Evolutionary conservation across 805 yeast species (phyloP).

Genomic region (Pichia gijzeniarum): DNA sequence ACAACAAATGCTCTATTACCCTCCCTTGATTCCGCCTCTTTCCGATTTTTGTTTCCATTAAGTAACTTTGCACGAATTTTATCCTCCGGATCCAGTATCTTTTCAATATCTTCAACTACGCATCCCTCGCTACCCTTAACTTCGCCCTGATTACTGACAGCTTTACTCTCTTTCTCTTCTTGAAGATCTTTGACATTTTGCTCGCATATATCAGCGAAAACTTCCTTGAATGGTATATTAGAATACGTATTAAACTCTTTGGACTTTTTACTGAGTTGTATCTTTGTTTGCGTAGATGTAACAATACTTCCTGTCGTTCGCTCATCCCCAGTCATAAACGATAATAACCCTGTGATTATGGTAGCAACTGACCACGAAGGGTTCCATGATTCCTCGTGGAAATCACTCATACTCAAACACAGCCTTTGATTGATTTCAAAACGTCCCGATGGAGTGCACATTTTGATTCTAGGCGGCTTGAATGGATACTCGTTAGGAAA

Average conservation of each 20-base stretch:
- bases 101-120: slow-evolving; percentile 23
- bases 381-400: slow-evolving; percentile 92
- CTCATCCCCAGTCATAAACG: slow-evolving; percentile 89
- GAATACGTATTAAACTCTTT: slow-evolving; percentile 51
- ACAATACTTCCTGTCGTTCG: slow-evolving; percentile 75
- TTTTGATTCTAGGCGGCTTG: slow-evolving; percentile 84
- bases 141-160: slow-evolving; percentile 1
- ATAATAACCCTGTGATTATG: slow-evolving; percentile 75
- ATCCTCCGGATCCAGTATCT: slow-evolving; percentile 61
- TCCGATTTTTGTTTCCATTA: not conserved
- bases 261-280: slow-evolving; percentile 51
- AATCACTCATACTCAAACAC: slow-evolving; percentile 90
- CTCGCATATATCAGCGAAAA: slow-evolving; percentile 64
- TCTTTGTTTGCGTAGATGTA: slow-evolving; percentile 54
- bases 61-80: slow-evolving; percentile 43
- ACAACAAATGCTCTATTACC: not conserved
- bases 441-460: slow-evolving; percentile 87
- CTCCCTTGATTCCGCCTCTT: not conserved
- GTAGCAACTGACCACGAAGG: slow-evolving; percentile 95
- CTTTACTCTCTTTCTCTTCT: slow-evolving; percentile 11
- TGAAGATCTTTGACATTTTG: slow-evolving; percentile 33
- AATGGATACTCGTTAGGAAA: slow-evolving; percentile 86
- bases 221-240: slow-evolving; percentile 48
- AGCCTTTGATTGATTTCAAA: slow-evolving; percentile 75
- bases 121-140: slow-evolving; percentile 1